A percentile compares a stretch with the other conserved stretches of the same genome.
These are phyloP conservation scores for Trametes villosa DNA, from an alignment of 768 basidiomycete species.

Conservation along the genomic window DNA sequence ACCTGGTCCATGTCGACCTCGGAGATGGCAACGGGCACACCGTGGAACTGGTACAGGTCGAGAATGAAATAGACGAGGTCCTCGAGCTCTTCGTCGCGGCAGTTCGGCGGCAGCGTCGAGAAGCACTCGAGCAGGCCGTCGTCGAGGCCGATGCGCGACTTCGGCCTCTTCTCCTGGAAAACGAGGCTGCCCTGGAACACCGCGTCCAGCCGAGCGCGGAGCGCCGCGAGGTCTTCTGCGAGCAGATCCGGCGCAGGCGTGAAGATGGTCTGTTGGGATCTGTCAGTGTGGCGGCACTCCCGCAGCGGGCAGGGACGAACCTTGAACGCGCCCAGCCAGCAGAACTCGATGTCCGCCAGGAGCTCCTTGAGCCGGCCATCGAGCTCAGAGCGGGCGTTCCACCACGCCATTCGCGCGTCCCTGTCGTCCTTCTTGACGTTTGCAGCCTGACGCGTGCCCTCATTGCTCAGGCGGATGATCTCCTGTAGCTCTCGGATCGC, in stretches of 20 bases:
- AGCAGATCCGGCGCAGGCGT: slow-evolving; percentile 50
- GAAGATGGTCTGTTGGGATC: slow-evolving; percentile 58
- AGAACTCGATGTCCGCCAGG: slow-evolving; percentile 87
- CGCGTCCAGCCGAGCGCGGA: slow-evolving; percentile 73
- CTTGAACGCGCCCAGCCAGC: slow-evolving; percentile 98
- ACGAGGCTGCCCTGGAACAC: slow-evolving; percentile 71
- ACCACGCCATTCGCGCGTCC: slow-evolving; percentile 78
- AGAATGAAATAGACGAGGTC: slow-evolving; percentile 93
- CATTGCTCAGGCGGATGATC: slow-evolving; percentile 81
- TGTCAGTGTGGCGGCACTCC: neutral
- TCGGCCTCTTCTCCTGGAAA: slow-evolving; percentile 63
- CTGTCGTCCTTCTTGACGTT: slow-evolving; percentile 69
- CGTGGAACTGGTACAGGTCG: slow-evolving; percentile 93
- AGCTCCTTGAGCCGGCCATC: slow-evolving; percentile 77
- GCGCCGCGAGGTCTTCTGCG: slow-evolving; percentile 51
- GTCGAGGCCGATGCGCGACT: slow-evolving; percentile 60
- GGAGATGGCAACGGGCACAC: slow-evolving; percentile 83
- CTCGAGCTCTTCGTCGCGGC: slow-evolving; percentile 92
- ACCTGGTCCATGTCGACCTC: slow-evolving; percentile 93
- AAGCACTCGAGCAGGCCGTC: slow-evolving; percentile 85
- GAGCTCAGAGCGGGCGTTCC: slow-evolving; percentile 77
- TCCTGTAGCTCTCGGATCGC: slow-evolving; percentile 75
- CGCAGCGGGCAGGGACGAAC: slow-evolving; percentile 44
- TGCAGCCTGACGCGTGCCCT: slow-evolving; percentile 72
- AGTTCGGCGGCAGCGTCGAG: slow-evolving; percentile 77